Evolutionary conservation across 2,329 filamentous ascomycete species (phyloP), one percentile per base, ranked within the genome.

Genomic region (Hyphodiscus sp.): DNA sequence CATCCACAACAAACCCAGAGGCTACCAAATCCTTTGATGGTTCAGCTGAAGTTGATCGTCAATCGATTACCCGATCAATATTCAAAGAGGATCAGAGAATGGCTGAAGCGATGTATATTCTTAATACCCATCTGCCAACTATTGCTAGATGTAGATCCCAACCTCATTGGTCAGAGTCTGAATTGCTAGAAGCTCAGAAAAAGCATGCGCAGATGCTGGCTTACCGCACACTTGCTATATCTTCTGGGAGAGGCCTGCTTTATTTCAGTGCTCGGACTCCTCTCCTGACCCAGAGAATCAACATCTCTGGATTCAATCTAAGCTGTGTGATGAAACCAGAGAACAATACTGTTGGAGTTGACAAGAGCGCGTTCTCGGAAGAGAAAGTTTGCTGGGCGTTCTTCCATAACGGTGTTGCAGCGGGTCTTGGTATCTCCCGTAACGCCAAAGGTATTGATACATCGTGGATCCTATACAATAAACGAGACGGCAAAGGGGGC

Each of bases 321-420:
- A 90, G 89, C 50, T 96, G 91, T 65, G 77, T 94, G 9, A 91
- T 99, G 75, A 94, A 91, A 66, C 94, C 95, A 2, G 85, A 87
- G 57, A 94, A 95, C 59, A 91, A 91, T 38, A 95, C 89, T 1
- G 87, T 99, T 29, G 91, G 89, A n/a, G 91, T 94, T 7, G 94
- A 99, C 66, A 90, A 92, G 64, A 78, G 80, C 6, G 76, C 86
- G 2, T 95, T 95, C 65, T 92, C 89, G 0, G 94, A 99, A 71
- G 94, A 99, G 64, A 97, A 95, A 70, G 90, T 96, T 42, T 92
- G 90, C 66, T 99, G 94, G 94, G 91, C 92, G 0, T 99, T 96
- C 71, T 99, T 99, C 71, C 94, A 99, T 68, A 90, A 95, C 54
- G 94, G 94, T 7, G 92, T 95, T 29, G 87, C 92, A n/a, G 89